A percentile compares a stretch with the other conserved stretches of the same genome.
Conservation (phyloP, 2,329 filamentous ascomycete species). For the Aspergillus proliferans region DNA sequence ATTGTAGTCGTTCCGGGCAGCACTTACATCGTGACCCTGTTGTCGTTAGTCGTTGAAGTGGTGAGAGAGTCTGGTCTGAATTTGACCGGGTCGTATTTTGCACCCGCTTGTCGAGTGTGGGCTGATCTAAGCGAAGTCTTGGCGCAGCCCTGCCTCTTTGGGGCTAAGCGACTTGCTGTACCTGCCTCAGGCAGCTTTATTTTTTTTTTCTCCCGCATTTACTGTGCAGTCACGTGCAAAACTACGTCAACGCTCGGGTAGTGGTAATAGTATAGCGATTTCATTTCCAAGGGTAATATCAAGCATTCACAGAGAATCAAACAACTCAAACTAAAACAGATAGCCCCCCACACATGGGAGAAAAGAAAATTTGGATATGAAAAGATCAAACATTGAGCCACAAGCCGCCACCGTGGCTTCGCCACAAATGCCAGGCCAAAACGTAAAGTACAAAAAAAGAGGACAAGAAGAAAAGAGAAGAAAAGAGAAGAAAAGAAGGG, state of each 20-base stretch:
- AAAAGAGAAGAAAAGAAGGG: slow-evolving; percentile 3
- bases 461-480: slow-evolving; percentile 2
- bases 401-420: neutral
- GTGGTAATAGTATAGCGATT: neutral
- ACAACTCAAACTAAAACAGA: neutral
- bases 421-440: slow-evolving; percentile 5
- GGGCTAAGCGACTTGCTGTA: slow-evolving; percentile 6
- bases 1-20: neutral
- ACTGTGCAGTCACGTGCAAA: neutral
- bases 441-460: slow-evolving; percentile 16
- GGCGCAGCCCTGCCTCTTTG: slow-evolving; percentile 11
- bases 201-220: neutral
- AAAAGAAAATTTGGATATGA: neutral
- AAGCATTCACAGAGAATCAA: slow-evolving; percentile 1
- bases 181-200: neutral
- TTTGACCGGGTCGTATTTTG: slow-evolving; percentile 33
- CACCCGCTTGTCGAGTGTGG: slow-evolving; percentile 36
- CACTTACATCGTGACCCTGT: slow-evolving; percentile 45
- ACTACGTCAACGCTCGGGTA: neutral
- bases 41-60: slow-evolving; percentile 43
- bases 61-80: slow-evolving; percentile 35
- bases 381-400: neutral
- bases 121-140: slow-evolving; percentile 38
- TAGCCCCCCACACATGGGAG: neutral
- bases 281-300: neutral